Base-by-base conservation (phyloP, 257 asterid genomes). In the Primulina tabacum region DNA sequence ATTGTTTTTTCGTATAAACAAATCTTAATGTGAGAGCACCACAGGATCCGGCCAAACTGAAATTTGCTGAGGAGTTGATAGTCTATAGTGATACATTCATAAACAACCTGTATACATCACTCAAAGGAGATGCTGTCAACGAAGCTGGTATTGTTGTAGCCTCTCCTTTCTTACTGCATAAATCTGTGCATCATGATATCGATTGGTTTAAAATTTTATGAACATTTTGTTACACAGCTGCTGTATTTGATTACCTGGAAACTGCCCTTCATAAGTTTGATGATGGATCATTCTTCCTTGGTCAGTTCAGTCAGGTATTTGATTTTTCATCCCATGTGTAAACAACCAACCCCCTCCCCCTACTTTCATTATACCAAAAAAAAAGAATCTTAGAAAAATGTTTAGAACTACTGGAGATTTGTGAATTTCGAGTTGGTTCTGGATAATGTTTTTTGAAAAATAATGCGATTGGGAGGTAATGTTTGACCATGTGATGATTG, bases 241-340 rank as follows among this genome's bases (percentile, higher is more conserved):
- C 77, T 65, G 88, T 60, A 60, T 85, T 79, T 40, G 90, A 87
- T 78, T 82, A 80, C 81, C 72, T 87, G 81, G 92, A 87, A 75
- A 69, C 77, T 60, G 87, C 90, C 30, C 87, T 87, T 52, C 64
- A 73, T 30, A 84, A 87, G 82, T 81, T 75, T 52, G 82, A 74
- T 11, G 92, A 87, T 72, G 92, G 92, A 12, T 87, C 87, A 17
- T 87, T 84, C 84, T 87, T 87, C 77, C 88, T 84, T 55, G 90
- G 88, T 9, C 85, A 79, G 60, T 84, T 87, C 77, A 87, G 92
- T 72, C 84, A 73, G 65, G 92, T 87, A 71, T 80, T 82, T 71
- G 52, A 73, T 60, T 8, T 60, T 62, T 65, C 43, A 7, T 26
- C 14, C 30, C 43, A 24, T 24, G 26, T 24, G 26, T 24, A 0